Conservation (phyloP, 2,329 filamentous ascomycete genomes). For the Fusarium sterilihyphosum region DNA sequence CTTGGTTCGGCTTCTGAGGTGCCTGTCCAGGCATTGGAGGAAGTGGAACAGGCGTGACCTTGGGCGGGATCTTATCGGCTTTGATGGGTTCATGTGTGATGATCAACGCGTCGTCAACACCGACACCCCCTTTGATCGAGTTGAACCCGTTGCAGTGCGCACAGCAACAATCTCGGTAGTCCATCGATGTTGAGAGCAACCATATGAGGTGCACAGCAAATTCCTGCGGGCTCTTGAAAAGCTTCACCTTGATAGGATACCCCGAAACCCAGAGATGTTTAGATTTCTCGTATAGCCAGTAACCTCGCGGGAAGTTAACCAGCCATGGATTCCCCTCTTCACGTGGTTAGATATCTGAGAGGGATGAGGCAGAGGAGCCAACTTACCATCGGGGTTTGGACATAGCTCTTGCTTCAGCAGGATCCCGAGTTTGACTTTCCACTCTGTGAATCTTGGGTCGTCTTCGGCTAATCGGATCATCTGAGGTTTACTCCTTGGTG, state of each 20-base stretch:
- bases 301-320: slow-evolving; percentile 56
- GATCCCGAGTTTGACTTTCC: slow-evolving; percentile 57
- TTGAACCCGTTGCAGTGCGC: slow-evolving; percentile 56
- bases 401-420: slow-evolving; percentile 58
- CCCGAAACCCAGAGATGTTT: slow-evolving; percentile 62
- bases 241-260: slow-evolving; percentile 58
- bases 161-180: slow-evolving; percentile 62
- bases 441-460: slow-evolving; percentile 56
- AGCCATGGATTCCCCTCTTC: slow-evolving; percentile 57
- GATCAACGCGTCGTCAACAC: slow-evolving; percentile 43
- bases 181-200: slow-evolving; percentile 59
- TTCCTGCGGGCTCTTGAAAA: slow-evolving; percentile 64
- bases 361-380: background rate
- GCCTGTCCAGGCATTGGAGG: slow-evolving; percentile 49
- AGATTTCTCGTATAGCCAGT: slow-evolving; percentile 59
- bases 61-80: slow-evolving; percentile 42
- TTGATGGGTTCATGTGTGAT: slow-evolving; percentile 38
- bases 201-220: slow-evolving; percentile 63
- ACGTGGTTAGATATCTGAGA: slow-evolving; percentile 21
- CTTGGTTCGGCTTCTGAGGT: slow-evolving; percentile 46
- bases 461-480: slow-evolving; percentile 56
- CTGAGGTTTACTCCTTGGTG: slow-evolving; percentile 53
- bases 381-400: slow-evolving; percentile 52
- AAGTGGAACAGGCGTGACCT: slow-evolving; percentile 51
- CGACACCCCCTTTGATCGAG: slow-evolving; percentile 34